phyloP scores from a whole-genome alignment of 306 rosid species.

The Citrullus colocynthis region DNA sequence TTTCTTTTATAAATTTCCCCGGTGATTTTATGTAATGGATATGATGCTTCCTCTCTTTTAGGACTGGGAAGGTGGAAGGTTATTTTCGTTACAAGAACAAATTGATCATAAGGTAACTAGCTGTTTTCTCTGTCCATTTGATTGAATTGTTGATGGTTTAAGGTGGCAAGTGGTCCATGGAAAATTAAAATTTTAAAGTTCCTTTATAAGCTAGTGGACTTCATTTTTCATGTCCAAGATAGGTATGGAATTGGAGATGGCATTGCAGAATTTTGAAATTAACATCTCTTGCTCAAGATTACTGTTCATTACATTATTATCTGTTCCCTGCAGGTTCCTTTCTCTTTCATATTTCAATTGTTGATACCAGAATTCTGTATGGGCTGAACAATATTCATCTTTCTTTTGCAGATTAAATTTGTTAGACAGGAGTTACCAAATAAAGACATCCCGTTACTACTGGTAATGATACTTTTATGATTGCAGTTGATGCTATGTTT shows the following conservation, averaged over 20 bases:
- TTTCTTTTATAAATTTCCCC: neutral
- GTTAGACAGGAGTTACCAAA: slow-evolving; percentile 55
- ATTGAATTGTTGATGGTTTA: neutral
- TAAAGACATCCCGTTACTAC: slow-evolving; percentile 52
- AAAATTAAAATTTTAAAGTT: neutral
- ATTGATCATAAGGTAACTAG: slow-evolving; percentile 62
- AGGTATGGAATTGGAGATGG: neutral
- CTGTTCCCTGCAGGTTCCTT: neutral
- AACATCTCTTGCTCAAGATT: neutral
- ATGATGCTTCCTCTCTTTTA: slow-evolving; percentile 17
- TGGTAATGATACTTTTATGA: slow-evolving; percentile 37
- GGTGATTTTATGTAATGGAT: neutral
- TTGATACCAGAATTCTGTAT: neutral
- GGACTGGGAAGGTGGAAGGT: slow-evolving; percentile 69
- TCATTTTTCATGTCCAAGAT: neutral
- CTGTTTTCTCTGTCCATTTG: slow-evolving; percentile 9
- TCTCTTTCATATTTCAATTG: neutral
- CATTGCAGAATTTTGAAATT: neutral
- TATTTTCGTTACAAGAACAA: slow-evolving; percentile 84
- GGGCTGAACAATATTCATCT: neutral
- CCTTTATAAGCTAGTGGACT: neutral
- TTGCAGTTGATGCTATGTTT: slow-evolving; percentile 4
- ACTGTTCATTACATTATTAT: neutral
- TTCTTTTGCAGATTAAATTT: slow-evolving; percentile 48
- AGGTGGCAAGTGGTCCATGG: neutral